Percentiles rank a stretch among this genome's conserved stretches.
These are phyloP conservation scores for Limonium bicolor DNA, from an alignment of 148 eudicot genomes.

Conservation along the genomic window DNA sequence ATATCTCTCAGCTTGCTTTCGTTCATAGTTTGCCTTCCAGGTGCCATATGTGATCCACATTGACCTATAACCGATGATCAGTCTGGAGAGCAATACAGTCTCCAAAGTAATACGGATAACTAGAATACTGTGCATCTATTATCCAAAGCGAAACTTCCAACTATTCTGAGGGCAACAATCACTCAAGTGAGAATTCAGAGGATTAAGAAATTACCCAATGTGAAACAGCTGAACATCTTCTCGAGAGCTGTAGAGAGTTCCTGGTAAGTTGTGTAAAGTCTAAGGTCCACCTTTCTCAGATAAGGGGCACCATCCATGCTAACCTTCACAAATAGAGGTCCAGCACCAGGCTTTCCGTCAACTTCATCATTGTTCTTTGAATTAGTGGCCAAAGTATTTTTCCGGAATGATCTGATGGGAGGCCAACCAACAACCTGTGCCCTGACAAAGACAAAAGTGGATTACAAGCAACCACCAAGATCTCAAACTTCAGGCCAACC, in stretches of 20 bases:
- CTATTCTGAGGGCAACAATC: background rate
- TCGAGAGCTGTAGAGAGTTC: conserved; percentile 54
- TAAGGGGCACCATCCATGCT: conserved; percentile 86
- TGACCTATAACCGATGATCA: conserved; percentile 16
- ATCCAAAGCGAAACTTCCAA: background rate
- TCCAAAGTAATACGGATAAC: background rate
- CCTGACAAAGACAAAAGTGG: conserved; percentile 14
- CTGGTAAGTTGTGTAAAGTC: conserved; percentile 25
- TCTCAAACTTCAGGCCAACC: background rate
- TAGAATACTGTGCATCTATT: background rate
- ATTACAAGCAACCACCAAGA: background rate
- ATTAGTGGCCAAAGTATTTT: conserved; percentile 26
- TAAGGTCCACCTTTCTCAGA: conserved; percentile 53
- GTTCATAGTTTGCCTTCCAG: conserved; percentile 18
- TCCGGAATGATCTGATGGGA: conserved; percentile 45
- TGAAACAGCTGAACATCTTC: conserved; percentile 55
- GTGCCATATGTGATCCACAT: conserved; percentile 17
- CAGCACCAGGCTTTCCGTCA: conserved; percentile 14
- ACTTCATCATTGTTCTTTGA: conserved; percentile 25
- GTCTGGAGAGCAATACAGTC: background rate
- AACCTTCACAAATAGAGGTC: conserved; percentile 44
- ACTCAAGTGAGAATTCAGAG: background rate
- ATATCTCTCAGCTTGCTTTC: conserved; percentile 31
- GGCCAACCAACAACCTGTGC: conserved; percentile 60
- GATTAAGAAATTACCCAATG: conserved; percentile 24